Conservation (phyloP, 345 rosid species). For the Isatis tinctoria region DNA sequence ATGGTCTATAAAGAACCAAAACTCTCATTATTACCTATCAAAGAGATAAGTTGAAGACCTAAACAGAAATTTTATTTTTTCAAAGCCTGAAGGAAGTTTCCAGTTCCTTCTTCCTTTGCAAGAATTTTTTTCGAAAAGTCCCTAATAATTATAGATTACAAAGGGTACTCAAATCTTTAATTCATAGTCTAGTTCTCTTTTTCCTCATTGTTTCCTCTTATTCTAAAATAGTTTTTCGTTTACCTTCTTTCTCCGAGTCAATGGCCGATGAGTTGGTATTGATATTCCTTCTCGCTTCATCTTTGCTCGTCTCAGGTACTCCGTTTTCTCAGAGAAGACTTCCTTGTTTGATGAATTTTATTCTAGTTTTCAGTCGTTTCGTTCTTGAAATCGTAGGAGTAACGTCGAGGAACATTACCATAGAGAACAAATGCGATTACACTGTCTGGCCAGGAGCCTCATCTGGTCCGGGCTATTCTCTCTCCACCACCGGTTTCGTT, state of each 20-base stretch:
- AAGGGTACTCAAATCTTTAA: too few relatives aligned
- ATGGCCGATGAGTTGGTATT: not conserved
- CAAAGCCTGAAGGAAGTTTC: too few relatives aligned
- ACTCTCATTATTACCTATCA: too few relatives aligned
- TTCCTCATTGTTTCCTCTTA: not conserved
- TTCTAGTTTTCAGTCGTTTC: not conserved
- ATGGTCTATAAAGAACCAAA: too few relatives aligned
- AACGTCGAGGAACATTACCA: not conserved
- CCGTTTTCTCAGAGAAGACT: not conserved
- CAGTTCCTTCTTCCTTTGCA: too few relatives aligned
- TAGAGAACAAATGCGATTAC: not conserved
- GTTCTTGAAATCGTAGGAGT: not conserved
- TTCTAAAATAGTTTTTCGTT: not conserved
- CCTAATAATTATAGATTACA: too few relatives aligned
- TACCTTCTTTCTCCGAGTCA: not conserved
- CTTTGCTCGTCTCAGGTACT: not conserved
- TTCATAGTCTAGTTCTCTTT: too few relatives aligned
- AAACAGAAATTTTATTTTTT: too few relatives aligned
- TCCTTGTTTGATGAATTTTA: not conserved
- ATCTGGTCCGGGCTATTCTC: not conserved
- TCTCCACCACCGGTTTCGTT: conserved; percentile 48
- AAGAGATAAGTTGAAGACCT: too few relatives aligned
- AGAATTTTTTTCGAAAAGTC: too few relatives aligned
- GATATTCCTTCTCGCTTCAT: not conserved
- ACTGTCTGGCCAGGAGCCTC: conserved; percentile 47